Percentiles rank a stretch among this genome's conserved stretches.
Conservation (phyloP, 2,329 filamentous ascomycete genomes). For the Ascochyta rabiei region DNA sequence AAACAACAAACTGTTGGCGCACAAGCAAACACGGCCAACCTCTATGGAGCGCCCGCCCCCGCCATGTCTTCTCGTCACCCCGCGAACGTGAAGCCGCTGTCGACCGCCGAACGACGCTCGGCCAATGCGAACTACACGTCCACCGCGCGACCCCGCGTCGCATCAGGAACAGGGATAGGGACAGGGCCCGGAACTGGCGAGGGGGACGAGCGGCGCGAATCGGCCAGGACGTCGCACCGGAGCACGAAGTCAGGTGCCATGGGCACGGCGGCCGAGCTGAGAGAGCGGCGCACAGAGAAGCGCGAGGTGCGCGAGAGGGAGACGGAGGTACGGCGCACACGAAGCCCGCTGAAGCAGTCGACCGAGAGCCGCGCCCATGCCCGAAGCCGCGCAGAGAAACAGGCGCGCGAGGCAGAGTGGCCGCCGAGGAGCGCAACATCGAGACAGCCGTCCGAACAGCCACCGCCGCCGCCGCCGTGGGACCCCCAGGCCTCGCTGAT, state of each 20-base stretch:
- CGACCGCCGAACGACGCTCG: constrained; percentile 41
- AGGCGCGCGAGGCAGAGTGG: constrained; percentile 32
- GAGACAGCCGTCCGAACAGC: constrained; percentile 30
- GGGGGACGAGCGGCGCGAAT: constrained; percentile 36
- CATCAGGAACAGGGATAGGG: constrained; percentile 20
- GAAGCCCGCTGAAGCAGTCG: constrained; percentile 47
- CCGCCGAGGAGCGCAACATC: constrained; percentile 28
- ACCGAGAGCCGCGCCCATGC: constrained; percentile 42
- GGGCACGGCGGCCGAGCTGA: constrained; percentile 20
- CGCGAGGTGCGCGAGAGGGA: constrained; percentile 46
- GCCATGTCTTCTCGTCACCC: constrained; percentile 45
- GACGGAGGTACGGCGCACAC: constrained; percentile 41
- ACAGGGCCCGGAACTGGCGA: constrained; percentile 26
- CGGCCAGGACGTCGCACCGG: constrained; percentile 33
- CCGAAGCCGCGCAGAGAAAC: constrained; percentile 42
- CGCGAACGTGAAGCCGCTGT: constrained; percentile 36
- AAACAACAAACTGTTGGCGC: constrained; percentile 19
- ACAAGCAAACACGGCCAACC: constrained; percentile 6
- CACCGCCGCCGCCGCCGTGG: constrained; percentile 63
- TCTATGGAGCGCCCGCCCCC: constrained; percentile 35
- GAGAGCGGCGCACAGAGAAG: constrained; percentile 45
- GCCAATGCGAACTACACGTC: constrained; percentile 41
- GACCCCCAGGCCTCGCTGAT: constrained; percentile 78
- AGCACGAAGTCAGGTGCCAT: constrained; percentile 37
- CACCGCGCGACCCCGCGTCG: constrained; percentile 46